Base-by-base conservation (phyloP, 2,329 filamentous ascomycete genomes). In the Alternaria hordeiaustralica region DNA sequence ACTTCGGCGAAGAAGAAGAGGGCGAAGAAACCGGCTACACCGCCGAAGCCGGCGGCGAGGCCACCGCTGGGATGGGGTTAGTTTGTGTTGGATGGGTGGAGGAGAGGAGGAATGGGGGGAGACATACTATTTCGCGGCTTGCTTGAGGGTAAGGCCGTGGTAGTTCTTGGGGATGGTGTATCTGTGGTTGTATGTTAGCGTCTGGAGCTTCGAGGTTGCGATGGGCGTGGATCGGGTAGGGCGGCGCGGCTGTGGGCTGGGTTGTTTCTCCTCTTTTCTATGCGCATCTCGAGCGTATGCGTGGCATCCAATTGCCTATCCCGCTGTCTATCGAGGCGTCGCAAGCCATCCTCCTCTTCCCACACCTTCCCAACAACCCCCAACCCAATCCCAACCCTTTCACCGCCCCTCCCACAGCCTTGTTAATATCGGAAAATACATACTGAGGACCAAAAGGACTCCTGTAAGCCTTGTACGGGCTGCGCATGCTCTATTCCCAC, bases 1-100 rank as follows among this genome's bases (percentile, higher is more conserved):
- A 90, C 84, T 71, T 89, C 88, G 71, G 87, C 86, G 81, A 90
- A 87, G 84, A 90, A 88, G 82, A 87, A 89, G 71, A 90, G 76
- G 41, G 86, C 87, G 79, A 87, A 87, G 75, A 87, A 81, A 67
- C 86, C 88, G 45, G 85, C 83, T 50, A 84, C 82, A 66, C 84
- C 85, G 68, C 87, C 88, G 79, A 89, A 89, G 50, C 82, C 82
- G 58, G 80, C 84, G 47, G 83, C 85, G 54, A 88, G 83, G 58
- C 62, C 61, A 64, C 78, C 78, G 64, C 78, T 80, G 15, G 8
- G 33, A 8, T 2, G 28, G 28, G 2, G 33, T 36, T 36, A 36
- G 33, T 36, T 13, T 0, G 30, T 36, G 30, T 36, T 15, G 30
- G 13, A 2, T 36, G 7, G 30, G 13, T 36, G 5, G 23, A 25